Evolutionary conservation across 345 rosid genomes (phyloP), one percentile per base, ranked within the genome.

Genomic region (Carallia brachiata): DNA sequence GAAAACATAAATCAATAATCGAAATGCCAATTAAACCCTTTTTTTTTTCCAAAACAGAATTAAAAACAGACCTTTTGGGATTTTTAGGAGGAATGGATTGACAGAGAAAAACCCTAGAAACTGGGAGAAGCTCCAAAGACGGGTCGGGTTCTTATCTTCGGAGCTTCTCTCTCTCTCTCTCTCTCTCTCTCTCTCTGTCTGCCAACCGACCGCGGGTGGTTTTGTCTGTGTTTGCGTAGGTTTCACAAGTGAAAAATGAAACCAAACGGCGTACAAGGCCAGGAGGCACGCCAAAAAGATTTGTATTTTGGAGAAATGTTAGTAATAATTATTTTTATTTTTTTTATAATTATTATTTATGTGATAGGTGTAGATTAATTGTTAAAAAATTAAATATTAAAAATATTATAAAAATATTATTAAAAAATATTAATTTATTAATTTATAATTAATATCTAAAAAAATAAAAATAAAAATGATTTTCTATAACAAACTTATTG

Each of bases 71-170:
- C 71, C 70, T 73, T 30, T 30, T 31, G 61, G 32, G 37, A 17
- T 58, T 56, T 4, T 32, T 30, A 34, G 68, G 52, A 59, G 52
- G 44, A 39, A 44, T 28, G 52, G 12, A 64, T 31, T 23, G 62
- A 56, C 31, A 53, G 60, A 27, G 54, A 36, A 47, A 44, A 70
- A 78, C 32, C 30, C 31, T 52, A 7, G 12, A 66, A 66, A 53
- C 19, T 52, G n/a, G 69, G 57, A 61, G 78, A 66, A 69, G 73
- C 77, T 54, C 64, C 72, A 56, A 66, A 70, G 68, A 68, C 56
- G 36, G 17, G 16, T 56, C 34, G 5, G 16, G 4, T 48, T 48
- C 52, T 30, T 50, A 4, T 44, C 59, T 44, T 60, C 73, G 74
- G 66, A 66, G 76, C 70, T 61, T 32, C 71, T 65, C 62, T 40